A percentile compares a stretch with the other conserved stretches of the same genome.
phyloP scores from a whole-genome alignment of 106 monocot species.

The Xerophyta viscosa region DNA sequence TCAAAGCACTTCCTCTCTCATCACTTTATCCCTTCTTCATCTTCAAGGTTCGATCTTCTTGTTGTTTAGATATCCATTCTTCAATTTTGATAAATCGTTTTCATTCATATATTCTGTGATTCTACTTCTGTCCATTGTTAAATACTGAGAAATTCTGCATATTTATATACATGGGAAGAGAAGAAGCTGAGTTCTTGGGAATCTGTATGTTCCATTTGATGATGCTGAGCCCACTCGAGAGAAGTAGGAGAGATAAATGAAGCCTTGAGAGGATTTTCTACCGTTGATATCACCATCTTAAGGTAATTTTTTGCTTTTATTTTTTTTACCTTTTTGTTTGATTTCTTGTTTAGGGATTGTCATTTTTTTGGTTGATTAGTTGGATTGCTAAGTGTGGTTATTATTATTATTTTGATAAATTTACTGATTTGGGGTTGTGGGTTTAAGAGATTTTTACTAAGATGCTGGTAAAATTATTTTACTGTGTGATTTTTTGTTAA shows the following conservation, averaged over 20 bases:
- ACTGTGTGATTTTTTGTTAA: too few species aligned
- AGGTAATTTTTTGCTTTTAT: background rate
- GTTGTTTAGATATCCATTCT: too few species aligned
- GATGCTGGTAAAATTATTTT: too few species aligned
- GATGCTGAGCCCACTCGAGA: constrained; percentile 15
- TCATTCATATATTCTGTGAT: too few species aligned
- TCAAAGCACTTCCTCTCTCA: background rate
- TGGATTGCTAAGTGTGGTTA: background rate
- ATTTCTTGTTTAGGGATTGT: background rate
- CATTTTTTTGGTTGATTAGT: background rate
- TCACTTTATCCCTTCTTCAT: background rate
- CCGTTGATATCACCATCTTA: constrained; percentile 6
- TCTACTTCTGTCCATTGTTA: too few species aligned
- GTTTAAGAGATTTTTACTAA: too few species aligned
- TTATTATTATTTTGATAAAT: constrained; percentile 1
- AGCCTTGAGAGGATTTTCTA: background rate
- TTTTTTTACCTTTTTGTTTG: background rate
- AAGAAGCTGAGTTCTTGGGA: constrained; percentile 3
- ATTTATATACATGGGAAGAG: background rate
- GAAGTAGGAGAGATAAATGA: background rate
- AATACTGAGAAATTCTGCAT: too few species aligned
- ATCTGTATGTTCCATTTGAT: constrained; percentile 5
- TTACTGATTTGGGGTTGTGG: too few species aligned
- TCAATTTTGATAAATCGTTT: too few species aligned
- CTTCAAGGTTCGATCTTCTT: constrained; percentile 1